phyloP scores from a whole-genome alignment of 495 filamentous ascomycete species.

The Cairneyella variabilis region DNA sequence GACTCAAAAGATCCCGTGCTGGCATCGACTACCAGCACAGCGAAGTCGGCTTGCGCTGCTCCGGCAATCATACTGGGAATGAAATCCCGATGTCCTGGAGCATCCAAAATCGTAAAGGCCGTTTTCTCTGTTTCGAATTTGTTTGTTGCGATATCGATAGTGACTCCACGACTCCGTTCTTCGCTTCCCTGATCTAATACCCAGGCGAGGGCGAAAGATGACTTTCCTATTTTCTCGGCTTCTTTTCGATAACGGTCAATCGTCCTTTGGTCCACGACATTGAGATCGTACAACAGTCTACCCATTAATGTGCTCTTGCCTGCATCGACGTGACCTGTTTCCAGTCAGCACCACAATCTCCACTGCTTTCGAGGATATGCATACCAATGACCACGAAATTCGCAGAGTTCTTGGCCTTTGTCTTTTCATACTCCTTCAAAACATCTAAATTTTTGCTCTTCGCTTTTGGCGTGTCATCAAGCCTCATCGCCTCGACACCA shows the following conservation, averaged over 20 bases:
- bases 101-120: constrained; percentile 90
- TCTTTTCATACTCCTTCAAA: constrained; percentile 71
- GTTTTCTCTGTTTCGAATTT: constrained; percentile 86
- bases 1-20: constrained; percentile 86
- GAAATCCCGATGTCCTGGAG: constrained; percentile 92
- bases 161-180: constrained; percentile 86
- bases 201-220: constrained; percentile 95
- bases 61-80: constrained; percentile 99
- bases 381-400: constrained; percentile 95
- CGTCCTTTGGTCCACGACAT: constrained; percentile 80
- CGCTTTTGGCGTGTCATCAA: constrained; percentile 67
- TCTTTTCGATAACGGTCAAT: constrained; percentile 85
- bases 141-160: constrained; percentile 93
- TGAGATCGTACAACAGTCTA: constrained; percentile 82
- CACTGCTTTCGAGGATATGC: too few species aligned
- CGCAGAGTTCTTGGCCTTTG: constrained; percentile 71
- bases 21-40: constrained; percentile 89
- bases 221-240: constrained; percentile 87
- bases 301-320: constrained; percentile 99
- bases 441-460: constrained; percentile 89
- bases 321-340: constrained; percentile 89
- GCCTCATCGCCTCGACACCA: constrained; percentile 54
- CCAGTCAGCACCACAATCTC: too few species aligned
- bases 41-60: constrained; percentile 93
- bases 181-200: constrained; percentile 87